phyloP scores from a whole-genome alignment of 257 asterid genomes.

The Gentiana macrophylla region DNA sequence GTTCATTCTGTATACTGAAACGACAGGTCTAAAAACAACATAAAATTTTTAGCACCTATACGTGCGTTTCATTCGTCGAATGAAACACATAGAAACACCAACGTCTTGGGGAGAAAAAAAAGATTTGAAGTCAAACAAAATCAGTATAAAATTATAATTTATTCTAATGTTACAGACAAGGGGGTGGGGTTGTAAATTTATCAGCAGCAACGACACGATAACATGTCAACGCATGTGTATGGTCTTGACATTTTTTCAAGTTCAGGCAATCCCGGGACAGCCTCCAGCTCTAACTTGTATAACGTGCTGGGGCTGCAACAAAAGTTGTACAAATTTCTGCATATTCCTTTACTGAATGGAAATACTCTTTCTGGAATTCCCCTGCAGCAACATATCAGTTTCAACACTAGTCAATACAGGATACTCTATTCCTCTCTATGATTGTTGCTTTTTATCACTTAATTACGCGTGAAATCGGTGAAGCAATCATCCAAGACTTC shows the following conservation, averaged over 20 bases:
- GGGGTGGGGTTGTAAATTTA: neutral
- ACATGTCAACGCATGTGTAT: constrained; percentile 56
- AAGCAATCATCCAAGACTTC: no score
- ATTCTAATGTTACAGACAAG: constrained; percentile 1
- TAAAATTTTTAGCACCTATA: no score
- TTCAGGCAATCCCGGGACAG: constrained; percentile 56
- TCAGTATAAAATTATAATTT: no score
- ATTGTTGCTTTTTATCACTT: no score
- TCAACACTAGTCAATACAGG: constrained; percentile 2
- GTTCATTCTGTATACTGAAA: no score
- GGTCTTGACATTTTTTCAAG: constrained; percentile 68
- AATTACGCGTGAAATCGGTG: no score
- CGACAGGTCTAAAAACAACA: no score
- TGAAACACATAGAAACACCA: no score
- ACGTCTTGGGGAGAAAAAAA: no score
- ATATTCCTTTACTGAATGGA: constrained; percentile 79
- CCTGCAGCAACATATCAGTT: constrained; percentile 30
- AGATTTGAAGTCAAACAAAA: no score
- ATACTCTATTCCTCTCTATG: no score
- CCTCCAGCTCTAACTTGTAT: constrained; percentile 65
- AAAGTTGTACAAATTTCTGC: constrained; percentile 68
- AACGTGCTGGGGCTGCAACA: constrained; percentile 46
- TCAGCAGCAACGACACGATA: constrained; percentile 68
- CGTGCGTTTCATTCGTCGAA: no score
- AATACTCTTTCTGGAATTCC: constrained; percentile 77